Conservation (phyloP, 768 basidiomycete species). For the Pholiota conissans region DNA sequence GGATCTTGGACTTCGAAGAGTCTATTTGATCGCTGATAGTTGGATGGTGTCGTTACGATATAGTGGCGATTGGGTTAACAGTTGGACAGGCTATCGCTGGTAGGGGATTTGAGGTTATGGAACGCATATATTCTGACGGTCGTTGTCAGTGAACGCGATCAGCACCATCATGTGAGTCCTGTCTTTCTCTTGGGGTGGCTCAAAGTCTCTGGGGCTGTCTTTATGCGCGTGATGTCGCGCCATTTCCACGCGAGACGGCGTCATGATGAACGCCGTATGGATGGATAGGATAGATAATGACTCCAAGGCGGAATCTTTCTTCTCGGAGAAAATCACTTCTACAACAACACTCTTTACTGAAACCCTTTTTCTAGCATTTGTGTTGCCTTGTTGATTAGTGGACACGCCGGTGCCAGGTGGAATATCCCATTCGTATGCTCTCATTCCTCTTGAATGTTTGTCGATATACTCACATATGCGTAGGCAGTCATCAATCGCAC, state of each 20-base stretch:
- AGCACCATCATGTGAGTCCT: conserved; percentile 1
- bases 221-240: no score
- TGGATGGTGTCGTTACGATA: no score
- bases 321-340: no score
- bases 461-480: not conserved
- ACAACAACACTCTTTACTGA: no score
- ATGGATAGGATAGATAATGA: no score
- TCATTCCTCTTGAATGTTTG: not conserved
- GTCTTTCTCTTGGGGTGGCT: not conserved
- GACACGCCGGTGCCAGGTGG: conserved; percentile 32
- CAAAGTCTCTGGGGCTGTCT: no score
- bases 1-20: not conserved
- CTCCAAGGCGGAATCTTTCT: no score
- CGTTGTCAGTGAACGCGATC: not conserved
- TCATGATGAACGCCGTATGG: no score
- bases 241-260: no score
- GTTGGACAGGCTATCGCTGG: conserved; percentile 4
- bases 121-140: not conserved
- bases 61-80: conserved; percentile 1
- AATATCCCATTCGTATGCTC: conserved; percentile 29
- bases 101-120: not conserved
- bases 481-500: conserved; percentile 1
- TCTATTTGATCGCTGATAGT: not conserved
- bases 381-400: conserved; percentile 25
- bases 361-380: conserved; percentile 18